Evolutionary conservation across 2,329 filamentous ascomycete species (phyloP).

Genomic region (Coniochaeta sp.): DNA sequence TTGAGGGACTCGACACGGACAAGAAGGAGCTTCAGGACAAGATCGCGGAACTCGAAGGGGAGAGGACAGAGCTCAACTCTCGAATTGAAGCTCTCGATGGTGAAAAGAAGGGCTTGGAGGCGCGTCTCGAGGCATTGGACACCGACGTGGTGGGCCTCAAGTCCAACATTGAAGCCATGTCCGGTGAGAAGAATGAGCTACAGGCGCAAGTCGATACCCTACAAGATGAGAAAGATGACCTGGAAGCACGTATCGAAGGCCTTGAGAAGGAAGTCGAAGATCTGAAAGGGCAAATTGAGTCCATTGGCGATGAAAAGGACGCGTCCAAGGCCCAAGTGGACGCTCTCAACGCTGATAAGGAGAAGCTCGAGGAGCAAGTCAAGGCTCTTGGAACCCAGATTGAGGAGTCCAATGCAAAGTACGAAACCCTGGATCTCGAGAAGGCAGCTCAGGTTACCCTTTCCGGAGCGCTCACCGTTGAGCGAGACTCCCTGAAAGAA

Average conservation of each 20-base stretch:
- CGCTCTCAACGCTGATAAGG: background rate
- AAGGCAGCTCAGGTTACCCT: background rate
- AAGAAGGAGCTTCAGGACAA: slow-evolving; percentile 13
- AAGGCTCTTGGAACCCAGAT: slow-evolving; percentile 2
- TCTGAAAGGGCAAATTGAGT: background rate
- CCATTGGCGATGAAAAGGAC: slow-evolving; percentile 5
- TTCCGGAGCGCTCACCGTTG: background rate
- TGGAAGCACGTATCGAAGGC: background rate
- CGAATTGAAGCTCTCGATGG: background rate
- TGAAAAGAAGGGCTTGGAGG: background rate
- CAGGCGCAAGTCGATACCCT: background rate
- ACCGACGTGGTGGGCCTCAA: background rate
- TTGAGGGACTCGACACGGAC: slow-evolving; percentile 17
- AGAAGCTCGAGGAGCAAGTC: background rate
- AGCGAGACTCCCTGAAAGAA: background rate
- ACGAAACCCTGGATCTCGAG: background rate
- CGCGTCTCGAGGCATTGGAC: background rate
- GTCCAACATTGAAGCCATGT: slow-evolving; percentile 11
- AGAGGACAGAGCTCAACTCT: background rate
- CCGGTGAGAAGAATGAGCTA: slow-evolving; percentile 6
- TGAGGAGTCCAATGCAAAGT: slow-evolving; percentile 9
- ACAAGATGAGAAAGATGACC: background rate
- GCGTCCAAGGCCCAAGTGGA: slow-evolving; percentile 5
- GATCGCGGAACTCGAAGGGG: slow-evolving; percentile 10
- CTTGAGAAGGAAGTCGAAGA: background rate